Conservation (phyloP, 768 basidiomycete species). For the Cystobasidium ongulense region DNA sequence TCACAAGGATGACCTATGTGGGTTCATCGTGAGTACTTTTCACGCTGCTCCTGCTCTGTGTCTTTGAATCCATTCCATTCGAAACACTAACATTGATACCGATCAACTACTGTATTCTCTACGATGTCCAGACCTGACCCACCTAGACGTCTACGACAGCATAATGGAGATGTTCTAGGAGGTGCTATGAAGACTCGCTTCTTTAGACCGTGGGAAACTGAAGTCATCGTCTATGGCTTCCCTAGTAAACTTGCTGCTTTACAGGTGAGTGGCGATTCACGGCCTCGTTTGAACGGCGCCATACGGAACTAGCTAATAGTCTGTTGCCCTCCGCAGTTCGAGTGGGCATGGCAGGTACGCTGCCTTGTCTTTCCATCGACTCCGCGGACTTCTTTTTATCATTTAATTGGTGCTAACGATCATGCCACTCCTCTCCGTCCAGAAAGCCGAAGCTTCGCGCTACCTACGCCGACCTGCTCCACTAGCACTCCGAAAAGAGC, state of each 20-base stretch:
- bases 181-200: conserved; percentile 38
- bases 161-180: conserved; percentile 46
- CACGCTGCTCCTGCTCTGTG: background rate
- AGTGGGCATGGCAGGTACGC: conserved; percentile 49
- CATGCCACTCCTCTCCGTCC: background rate
- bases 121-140: conserved; percentile 44
- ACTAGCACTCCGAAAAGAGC: background rate
- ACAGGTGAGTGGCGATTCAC: conserved; percentile 42
- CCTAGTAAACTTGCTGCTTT: conserved; percentile 49
- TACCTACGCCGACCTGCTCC: conserved; percentile 40
- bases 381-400: background rate
- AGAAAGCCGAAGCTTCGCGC: conserved; percentile 42
- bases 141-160: conserved; percentile 47
- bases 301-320: background rate
- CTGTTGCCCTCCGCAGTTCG: conserved; percentile 43
- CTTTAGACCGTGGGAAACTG: conserved; percentile 46
- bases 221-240: conserved; percentile 49
- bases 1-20: conserved; percentile 41
- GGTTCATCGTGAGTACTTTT: conserved; percentile 43
- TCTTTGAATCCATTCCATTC: too few relatives aligned
- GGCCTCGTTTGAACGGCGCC: too few relatives aligned
- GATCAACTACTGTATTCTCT: background rate
- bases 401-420: background rate
- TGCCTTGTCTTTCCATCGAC: conserved; percentile 42
- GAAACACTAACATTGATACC: background rate